Conservation (phyloP, 768 basidiomycete genomes). For the Cystofilobasidium capitatum region DNA sequence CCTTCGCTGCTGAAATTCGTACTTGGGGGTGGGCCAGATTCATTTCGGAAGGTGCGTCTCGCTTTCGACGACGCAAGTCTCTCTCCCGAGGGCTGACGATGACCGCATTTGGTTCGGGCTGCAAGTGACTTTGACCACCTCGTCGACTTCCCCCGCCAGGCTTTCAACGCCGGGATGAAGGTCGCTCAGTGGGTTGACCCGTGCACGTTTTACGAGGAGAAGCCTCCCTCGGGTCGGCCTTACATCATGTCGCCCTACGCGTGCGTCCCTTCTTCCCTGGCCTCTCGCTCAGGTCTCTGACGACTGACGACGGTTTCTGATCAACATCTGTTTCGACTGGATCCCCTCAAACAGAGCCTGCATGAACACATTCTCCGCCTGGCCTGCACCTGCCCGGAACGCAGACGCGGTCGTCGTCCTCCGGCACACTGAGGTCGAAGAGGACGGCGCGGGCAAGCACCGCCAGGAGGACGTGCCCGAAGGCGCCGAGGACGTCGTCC, state of each 20-base stretch:
- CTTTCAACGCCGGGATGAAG: slow-evolving; percentile 31
- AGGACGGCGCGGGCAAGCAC: slow-evolving; percentile 7
- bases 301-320: background rate
- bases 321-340: background rate
- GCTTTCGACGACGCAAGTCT: too few species aligned
- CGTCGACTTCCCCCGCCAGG: slow-evolving; percentile 28
- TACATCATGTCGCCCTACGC: slow-evolving; percentile 32
- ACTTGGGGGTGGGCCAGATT: background rate
- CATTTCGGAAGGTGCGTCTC: slow-evolving; percentile 20
- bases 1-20: background rate
- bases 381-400: slow-evolving; percentile 17
- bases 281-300: background rate
- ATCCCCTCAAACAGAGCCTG: too few species aligned
- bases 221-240: slow-evolving; percentile 27
- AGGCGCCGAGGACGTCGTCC: slow-evolving; percentile 25
- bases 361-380: slow-evolving; percentile 30
- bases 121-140: slow-evolving; percentile 31
- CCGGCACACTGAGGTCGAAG: slow-evolving; percentile 14
- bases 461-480: background rate
- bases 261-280: background rate
- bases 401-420: slow-evolving; percentile 25
- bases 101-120: background rate
- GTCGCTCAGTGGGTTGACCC: slow-evolving; percentile 27
- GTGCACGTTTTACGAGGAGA: slow-evolving; percentile 27
- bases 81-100: background rate